Evolutionary conservation across 2,329 filamentous ascomycete genomes (phyloP).

Genomic region (Penicillium frequentans): DNA sequence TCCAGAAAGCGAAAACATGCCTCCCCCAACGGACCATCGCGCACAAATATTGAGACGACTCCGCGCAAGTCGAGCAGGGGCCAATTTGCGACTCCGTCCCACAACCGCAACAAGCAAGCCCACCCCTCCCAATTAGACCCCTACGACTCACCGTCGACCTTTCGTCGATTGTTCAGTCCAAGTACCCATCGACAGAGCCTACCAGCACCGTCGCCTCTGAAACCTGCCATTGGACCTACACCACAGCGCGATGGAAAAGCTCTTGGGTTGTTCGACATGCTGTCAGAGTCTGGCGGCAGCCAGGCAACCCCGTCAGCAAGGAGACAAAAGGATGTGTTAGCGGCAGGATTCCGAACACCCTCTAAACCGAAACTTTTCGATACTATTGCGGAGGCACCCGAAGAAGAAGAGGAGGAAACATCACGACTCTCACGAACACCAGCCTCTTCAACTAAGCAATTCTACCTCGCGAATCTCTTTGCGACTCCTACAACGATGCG

Average conservation of each 20-base stretch:
- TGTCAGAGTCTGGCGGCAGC: conserved; percentile 43
- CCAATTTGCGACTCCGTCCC: conserved; percentile 34
- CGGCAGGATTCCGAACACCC: conserved; percentile 37
- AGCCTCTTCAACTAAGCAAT: conserved; percentile 45
- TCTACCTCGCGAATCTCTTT: conserved; percentile 47
- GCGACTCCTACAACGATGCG: conserved; percentile 47
- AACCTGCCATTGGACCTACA: conserved; percentile 47
- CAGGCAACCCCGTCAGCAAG: conserved; percentile 34
- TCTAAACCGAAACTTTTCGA: conserved; percentile 33
- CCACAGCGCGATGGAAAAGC: conserved; percentile 51
- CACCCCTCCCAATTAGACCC: conserved; percentile 46
- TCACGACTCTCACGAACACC: conserved; percentile 38
- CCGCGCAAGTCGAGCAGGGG: conserved; percentile 37
- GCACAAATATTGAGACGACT: conserved; percentile 23
- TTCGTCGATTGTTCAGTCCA: conserved; percentile 40
- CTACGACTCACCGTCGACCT: conserved; percentile 44
- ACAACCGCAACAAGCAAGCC: conserved; percentile 17
- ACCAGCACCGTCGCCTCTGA: conserved; percentile 36
- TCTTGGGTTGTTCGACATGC: conserved; percentile 49
- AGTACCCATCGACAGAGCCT: conserved; percentile 29
- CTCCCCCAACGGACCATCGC: conserved; percentile 26
- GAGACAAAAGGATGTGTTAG: conserved; percentile 26
- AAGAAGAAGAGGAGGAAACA: conserved; percentile 28
- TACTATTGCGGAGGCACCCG: conserved; percentile 29
- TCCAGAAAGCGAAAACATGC: conserved; percentile 35